Base-by-base conservation (phyloP, 2,329 filamentous ascomycete species). In the Cadophora gregata region DNA sequence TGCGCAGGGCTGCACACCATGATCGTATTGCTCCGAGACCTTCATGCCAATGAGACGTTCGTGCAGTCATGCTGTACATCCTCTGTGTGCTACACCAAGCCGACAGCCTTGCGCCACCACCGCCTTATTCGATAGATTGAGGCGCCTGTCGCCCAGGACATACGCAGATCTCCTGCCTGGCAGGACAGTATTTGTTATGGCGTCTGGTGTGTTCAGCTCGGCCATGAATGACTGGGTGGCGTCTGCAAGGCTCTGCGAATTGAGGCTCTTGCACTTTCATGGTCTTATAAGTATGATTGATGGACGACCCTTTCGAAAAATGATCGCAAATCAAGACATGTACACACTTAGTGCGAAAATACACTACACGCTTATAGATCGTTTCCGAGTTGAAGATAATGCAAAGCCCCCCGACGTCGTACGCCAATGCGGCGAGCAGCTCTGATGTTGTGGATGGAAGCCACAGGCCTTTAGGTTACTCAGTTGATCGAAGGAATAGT, bases 201-300 rank as follows among this genome's bases (percentile, higher is more conserved):
- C 53, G 31, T 56, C 38, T n/a, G 53, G 53, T 38, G 53, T 56
- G 51, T 8, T 56, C 53, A 56, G 53, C 29, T 56, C 31, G 53
- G 53, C 25, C 16, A 56, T 24, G 53, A n/a, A 36, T 24, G 10
- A 12, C 19, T 36, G 31, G 12, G 2, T 38, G 27, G 19, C 21
- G 31, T 12, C 19, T 38, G 31, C n/a, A 56, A 36, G 53, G 31
- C 53, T 56, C 33, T 51, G 7, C 4, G 1, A n/a, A 38, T 36
- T 56, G 53, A 56, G 29, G 53, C 53, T 56, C 53, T 56, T 56
- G 53, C 31, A 56, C 53, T 56, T 56, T 36, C 29, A 56, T 24
- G 2, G 9, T 56, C 29, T 38, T 56, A n/a, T n/a, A 56, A 36
- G 8, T 33, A 55, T 21, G 31, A n/a, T 24, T n/a, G 8, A 16